Conservation (phyloP, 169 alveolate genomes). For the Toxoplasma gondii region DNA sequence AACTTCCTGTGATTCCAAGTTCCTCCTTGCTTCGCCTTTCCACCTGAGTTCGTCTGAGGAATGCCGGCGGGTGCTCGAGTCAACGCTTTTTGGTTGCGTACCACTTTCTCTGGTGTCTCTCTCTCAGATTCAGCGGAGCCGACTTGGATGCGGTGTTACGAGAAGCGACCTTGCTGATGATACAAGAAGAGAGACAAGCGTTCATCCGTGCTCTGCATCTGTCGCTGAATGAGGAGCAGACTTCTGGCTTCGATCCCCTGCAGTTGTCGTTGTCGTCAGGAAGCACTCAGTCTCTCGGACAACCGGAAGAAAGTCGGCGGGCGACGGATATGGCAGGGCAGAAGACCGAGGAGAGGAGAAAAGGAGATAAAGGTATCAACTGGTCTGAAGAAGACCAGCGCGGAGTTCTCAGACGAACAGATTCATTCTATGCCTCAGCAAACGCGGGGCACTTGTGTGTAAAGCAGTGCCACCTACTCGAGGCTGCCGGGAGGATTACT, state of each 20-base stretch:
- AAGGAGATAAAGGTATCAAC: not conserved
- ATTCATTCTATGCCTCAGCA: not conserved
- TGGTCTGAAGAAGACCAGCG: not conserved
- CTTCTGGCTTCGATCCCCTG: constrained; percentile 8
- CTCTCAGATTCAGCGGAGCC: constrained; percentile 73
- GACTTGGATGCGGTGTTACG: constrained; percentile 73
- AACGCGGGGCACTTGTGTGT: constrained; percentile 37
- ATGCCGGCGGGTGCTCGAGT: constrained; percentile 38
- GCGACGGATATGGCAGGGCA: not conserved
- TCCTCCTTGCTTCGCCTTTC: too few species aligned
- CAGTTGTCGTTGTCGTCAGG: constrained; percentile 12
- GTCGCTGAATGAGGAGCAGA: not conserved
- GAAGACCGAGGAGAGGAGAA: not conserved
- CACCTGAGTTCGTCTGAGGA: not conserved
- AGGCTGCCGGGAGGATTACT: not conserved
- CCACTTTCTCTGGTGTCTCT: too few species aligned
- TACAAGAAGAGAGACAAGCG: constrained; percentile 36
- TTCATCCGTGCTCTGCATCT: constrained; percentile 17
- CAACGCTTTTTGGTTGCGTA: not conserved
- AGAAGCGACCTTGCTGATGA: constrained; percentile 55
- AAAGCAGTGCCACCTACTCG: constrained; percentile 40
- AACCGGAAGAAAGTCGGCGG: not conserved
- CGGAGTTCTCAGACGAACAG: not conserved
- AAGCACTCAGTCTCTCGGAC: not conserved
- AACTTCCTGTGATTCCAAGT: too few species aligned